phyloP scores from a whole-genome alignment of 495 filamentous ascomycete genomes.

The Hypoxylon perforatum region DNA sequence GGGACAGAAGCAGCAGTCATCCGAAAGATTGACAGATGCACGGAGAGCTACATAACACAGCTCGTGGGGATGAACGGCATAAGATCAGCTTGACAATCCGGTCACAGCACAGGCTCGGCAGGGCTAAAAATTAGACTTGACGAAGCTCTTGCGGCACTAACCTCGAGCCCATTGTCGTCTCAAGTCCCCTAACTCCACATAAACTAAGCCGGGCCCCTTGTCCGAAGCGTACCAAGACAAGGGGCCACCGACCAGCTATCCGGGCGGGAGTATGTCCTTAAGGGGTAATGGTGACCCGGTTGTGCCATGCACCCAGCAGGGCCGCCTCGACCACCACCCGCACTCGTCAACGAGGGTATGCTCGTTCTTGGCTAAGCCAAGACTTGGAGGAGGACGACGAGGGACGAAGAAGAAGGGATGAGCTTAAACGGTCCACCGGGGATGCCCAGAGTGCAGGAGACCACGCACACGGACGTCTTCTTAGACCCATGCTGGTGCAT shows the following conservation, averaged over 20 bases:
- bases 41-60: conserved; percentile 34
- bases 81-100: conserved; percentile 61
- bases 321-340: conserved; percentile 19
- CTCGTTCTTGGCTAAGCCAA: conserved; percentile 35
- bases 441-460: conserved; percentile 43
- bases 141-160: conserved; percentile 49
- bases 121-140: conserved; percentile 45
- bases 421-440: conserved; percentile 46
- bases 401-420: conserved; percentile 40
- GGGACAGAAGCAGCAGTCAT: conserved; percentile 42
- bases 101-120: conserved; percentile 58
- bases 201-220: conserved; percentile 46
- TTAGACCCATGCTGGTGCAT: conserved; percentile 43
- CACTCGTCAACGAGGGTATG: conserved; percentile 20
- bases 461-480: conserved; percentile 44
- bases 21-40: conserved; percentile 42
- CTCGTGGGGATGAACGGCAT: conserved; percentile 57
- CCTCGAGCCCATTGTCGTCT: conserved; percentile 59
- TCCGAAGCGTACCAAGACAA: conserved; percentile 47
- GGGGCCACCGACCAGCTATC: conserved; percentile 49
- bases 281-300: conserved; percentile 46
- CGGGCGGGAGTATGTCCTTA: conserved; percentile 45
- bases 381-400: conserved; percentile 23
- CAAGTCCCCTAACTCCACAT: conserved; percentile 51
- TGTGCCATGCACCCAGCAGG: conserved; percentile 43